Conservation (phyloP, 2,329 filamentous ascomycete species). For the Aureobasidium sp. region DNA sequence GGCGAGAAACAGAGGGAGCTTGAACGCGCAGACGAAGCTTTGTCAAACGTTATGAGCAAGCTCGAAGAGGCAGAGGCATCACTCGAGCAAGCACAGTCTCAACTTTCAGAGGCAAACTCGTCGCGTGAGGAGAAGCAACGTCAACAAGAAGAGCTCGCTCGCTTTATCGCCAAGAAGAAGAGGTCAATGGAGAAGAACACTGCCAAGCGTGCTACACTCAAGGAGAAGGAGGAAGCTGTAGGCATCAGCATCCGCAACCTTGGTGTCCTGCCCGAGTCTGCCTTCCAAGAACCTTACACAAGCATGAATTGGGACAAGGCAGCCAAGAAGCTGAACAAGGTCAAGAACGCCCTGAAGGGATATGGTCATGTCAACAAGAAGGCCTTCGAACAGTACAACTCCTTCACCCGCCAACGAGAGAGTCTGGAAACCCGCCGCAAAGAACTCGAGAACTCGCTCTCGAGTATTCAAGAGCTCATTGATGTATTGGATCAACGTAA, state of each 20-base stretch:
- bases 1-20: constrained; percentile 75
- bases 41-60: constrained; percentile 59
- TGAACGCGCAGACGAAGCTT: constrained; percentile 62
- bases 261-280: constrained; percentile 87
- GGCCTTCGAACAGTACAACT: constrained; percentile 97
- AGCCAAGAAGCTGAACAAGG: constrained; percentile 69
- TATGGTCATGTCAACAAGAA: constrained; percentile 99
- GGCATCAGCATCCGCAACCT: constrained; percentile 85
- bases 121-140: constrained; percentile 56
- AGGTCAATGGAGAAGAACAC: constrained; percentile 88
- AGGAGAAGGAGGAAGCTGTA: constrained; percentile 68
- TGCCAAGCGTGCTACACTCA: constrained; percentile 74
- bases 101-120: constrained; percentile 52
- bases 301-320: constrained; percentile 64
- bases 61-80: constrained; percentile 66
- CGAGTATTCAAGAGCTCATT: constrained; percentile 85
- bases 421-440: constrained; percentile 73
- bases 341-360: constrained; percentile 88
- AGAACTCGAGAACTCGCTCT: constrained; percentile 79
- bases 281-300: constrained; percentile 75
- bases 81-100: constrained; percentile 51
- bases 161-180: constrained; percentile 74
- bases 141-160: constrained; percentile 65
- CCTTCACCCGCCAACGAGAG: constrained; percentile 87
- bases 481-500: constrained; percentile 89